These are phyloP conservation scores for Gaeumannomyces tritici DNA, from an alignment of 2,329 filamentous ascomycete genomes.

Conservation along the genomic window DNA sequence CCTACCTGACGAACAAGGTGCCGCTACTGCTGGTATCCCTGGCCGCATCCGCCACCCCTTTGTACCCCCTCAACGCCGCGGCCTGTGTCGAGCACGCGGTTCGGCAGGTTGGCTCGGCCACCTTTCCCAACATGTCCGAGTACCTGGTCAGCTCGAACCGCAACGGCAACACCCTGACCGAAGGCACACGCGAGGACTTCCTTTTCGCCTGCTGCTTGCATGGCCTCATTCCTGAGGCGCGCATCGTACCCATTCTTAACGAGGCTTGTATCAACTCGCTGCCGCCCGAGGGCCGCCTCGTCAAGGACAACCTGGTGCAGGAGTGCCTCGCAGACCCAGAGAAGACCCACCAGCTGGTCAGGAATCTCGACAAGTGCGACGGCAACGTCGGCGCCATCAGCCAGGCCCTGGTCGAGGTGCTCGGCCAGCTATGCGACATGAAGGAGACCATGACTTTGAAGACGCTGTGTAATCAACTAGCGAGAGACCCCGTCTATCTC, in stretches of 20 bases:
- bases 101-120: slow-evolving; percentile 70
- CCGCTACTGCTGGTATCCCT: slow-evolving; percentile 44
- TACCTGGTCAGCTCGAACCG: slow-evolving; percentile 49
- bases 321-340: slow-evolving; percentile 72
- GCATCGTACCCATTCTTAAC: slow-evolving; percentile 70
- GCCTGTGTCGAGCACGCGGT: slow-evolving; percentile 64
- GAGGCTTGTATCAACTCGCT: slow-evolving; percentile 76
- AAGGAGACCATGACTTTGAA: slow-evolving; percentile 78
- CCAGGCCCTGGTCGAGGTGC: slow-evolving; percentile 63
- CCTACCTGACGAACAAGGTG: slow-evolving; percentile 69
- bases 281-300: slow-evolving; percentile 63
- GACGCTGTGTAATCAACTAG: slow-evolving; percentile 61
- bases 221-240: slow-evolving; percentile 67
- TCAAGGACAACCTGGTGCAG: slow-evolving; percentile 67
- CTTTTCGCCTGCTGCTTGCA: slow-evolving; percentile 86
- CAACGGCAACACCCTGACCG: slow-evolving; percentile 45
- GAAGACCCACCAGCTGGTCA: slow-evolving; percentile 64
- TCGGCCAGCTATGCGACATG: slow-evolving; percentile 57
- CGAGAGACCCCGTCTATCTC: slow-evolving; percentile 59
- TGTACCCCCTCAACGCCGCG: slow-evolving; percentile 64
- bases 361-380: slow-evolving; percentile 80
- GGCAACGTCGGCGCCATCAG: slow-evolving; percentile 84
- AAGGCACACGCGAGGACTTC: slow-evolving; percentile 61
- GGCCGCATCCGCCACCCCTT: slow-evolving; percentile 39
- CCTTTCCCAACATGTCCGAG: slow-evolving; percentile 52